These are phyloP conservation scores for Hypoxylon sp. DNA, from an alignment of 2,329 filamentous ascomycete genomes.

Conservation along the genomic window DNA sequence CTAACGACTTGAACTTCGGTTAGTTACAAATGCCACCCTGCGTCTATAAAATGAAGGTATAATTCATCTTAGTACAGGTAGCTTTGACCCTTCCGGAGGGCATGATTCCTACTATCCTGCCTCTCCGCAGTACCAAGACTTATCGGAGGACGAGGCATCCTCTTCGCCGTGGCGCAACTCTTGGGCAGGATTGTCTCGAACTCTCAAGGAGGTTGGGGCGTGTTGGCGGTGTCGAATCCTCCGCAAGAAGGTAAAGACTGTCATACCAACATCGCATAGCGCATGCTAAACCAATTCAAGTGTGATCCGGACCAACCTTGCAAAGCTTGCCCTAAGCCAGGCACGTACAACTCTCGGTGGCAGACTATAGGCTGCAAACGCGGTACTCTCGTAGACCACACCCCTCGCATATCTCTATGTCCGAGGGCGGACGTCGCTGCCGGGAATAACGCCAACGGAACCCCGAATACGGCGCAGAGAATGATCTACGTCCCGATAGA, in stretches of 20 bases:
- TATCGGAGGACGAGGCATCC: slow-evolving; percentile 21
- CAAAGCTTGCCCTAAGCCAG: slow-evolving; percentile 26
- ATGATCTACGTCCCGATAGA: background rate
- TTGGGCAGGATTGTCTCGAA: slow-evolving; percentile 24
- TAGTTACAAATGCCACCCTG: background rate
- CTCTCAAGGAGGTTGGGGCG: slow-evolving; percentile 31
- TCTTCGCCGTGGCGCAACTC: slow-evolving; percentile 5
- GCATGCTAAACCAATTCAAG: slow-evolving; percentile 20
- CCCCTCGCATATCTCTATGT: slow-evolving; percentile 21
- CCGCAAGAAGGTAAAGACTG: slow-evolving; percentile 28
- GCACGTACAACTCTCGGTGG: slow-evolving; percentile 26
- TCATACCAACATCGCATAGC: background rate
- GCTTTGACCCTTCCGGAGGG: slow-evolving; percentile 7
- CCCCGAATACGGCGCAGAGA: background rate
- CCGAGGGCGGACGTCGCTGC: slow-evolving; percentile 9
- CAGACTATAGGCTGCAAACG: slow-evolving; percentile 32
- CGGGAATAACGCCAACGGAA: background rate
- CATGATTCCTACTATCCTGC: background rate
- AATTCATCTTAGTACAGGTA: slow-evolving; percentile 15
- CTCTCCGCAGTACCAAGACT: background rate
- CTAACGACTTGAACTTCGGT: slow-evolving; percentile 14
- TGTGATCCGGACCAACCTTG: slow-evolving; percentile 31
- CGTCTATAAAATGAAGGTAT: background rate
- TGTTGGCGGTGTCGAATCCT: slow-evolving; percentile 37
- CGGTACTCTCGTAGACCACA: slow-evolving; percentile 28